Conservation (phyloP, 805 yeast species). For the Alloascoidea hylecoeti region DNA sequence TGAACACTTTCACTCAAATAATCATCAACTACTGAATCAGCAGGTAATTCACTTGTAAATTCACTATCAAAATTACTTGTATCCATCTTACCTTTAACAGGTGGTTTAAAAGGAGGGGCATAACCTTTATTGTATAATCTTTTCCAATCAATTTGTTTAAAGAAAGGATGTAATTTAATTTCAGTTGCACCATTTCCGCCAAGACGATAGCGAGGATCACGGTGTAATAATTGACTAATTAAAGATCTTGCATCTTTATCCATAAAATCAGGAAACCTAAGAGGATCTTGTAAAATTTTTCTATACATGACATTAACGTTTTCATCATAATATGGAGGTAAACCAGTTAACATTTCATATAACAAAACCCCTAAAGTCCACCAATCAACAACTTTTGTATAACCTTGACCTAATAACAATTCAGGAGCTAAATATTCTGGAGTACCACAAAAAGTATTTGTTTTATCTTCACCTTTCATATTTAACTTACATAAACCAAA, state of each 20-base stretch:
- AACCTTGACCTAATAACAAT: slow-evolving; percentile 80
- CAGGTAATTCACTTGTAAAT: slow-evolving; percentile 86
- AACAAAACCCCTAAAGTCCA: slow-evolving; percentile 94
- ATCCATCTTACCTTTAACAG: slow-evolving; percentile 72
- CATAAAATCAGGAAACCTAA: slow-evolving; percentile 79
- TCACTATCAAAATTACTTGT: slow-evolving; percentile 87
- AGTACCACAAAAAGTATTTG: slow-evolving; percentile 85
- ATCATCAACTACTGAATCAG: slow-evolving; percentile 91
- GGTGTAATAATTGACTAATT: slow-evolving; percentile 55
- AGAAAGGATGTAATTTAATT: slow-evolving; percentile 74
- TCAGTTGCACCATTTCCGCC: slow-evolving; percentile 73
- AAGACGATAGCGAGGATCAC: slow-evolving; percentile 74
- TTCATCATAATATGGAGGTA: slow-evolving; percentile 96
- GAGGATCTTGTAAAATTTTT: slow-evolving; percentile 80
- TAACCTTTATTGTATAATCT: slow-evolving; percentile 74
- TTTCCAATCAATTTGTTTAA: slow-evolving; percentile 82
- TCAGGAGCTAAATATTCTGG: slow-evolving; percentile 98
- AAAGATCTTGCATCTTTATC: slow-evolving; percentile 79
- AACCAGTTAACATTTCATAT: slow-evolving; percentile 92
- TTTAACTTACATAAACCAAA: slow-evolving; percentile 93
- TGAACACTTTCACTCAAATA: slow-evolving; percentile 87
- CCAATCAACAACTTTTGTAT: slow-evolving; percentile 94
- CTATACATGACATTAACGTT: slow-evolving; percentile 88
- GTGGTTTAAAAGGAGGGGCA: slow-evolving; percentile 91
- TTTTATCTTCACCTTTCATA: slow-evolving; percentile 80